Evolutionary conservation across 208 protist species (phyloP).

Genomic region (Tritrichomonas musculus): DNA sequence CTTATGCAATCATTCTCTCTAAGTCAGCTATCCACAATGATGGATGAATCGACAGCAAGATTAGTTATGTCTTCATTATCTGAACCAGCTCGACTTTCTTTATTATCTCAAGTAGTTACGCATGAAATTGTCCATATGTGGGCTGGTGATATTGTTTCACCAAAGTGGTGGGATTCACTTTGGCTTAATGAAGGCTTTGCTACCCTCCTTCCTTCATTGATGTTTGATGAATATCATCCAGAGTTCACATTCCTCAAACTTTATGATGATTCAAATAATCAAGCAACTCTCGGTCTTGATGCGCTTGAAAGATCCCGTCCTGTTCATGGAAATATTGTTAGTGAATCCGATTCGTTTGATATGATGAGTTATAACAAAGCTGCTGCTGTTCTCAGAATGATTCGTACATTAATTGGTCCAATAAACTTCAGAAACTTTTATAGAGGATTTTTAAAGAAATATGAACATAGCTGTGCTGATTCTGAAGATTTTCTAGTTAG

Average conservation of each 20-base stretch:
- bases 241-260: too few relatives aligned
- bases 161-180: constrained; percentile 88
- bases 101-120: constrained; percentile 56
- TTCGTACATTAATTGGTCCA: neutral
- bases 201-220: constrained; percentile 66
- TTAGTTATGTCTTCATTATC: neutral
- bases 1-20: too few relatives aligned
- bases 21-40: too few relatives aligned
- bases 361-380: neutral
- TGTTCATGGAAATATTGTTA: neutral
- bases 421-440: neutral
- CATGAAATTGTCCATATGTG: constrained; percentile 90
- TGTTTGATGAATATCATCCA: neutral
- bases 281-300: neutral
- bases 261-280: neutral
- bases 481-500: neutral
- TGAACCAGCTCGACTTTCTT: neutral
- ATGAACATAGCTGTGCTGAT: neutral
- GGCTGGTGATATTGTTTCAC: constrained; percentile 95
- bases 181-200: constrained; percentile 98
- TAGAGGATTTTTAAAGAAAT: neutral
- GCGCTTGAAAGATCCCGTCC: neutral
- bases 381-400: neutral
- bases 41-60: too few relatives aligned
- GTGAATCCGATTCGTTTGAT: neutral